Evolutionary conservation across 495 filamentous ascomycete genomes (phyloP).

Genomic region (Sabuloglossum arenarium): DNA sequence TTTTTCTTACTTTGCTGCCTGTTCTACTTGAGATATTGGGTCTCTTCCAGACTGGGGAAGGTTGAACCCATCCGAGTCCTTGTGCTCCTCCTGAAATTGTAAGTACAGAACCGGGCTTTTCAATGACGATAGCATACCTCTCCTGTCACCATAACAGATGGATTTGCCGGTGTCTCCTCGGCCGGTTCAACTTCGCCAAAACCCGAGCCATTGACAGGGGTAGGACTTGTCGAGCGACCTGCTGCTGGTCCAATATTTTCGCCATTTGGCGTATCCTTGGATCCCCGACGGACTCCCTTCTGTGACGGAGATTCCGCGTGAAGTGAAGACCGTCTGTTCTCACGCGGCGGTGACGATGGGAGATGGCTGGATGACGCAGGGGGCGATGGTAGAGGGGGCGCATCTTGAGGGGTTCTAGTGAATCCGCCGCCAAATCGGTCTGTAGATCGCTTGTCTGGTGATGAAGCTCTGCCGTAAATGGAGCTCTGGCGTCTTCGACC

Average conservation of each 20-base stretch:
- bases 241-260: neutral
- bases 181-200: neutral
- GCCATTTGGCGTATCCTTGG: neutral
- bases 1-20: conserved; percentile 36
- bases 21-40: conserved; percentile 66
- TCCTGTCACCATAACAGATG: neutral
- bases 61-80: conserved; percentile 45
- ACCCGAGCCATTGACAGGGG: neutral
- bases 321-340: neutral
- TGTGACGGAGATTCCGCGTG: conserved; percentile 9
- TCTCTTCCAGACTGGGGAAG: conserved; percentile 48
- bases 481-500: conserved; percentile 39
- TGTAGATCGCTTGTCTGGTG: conserved; percentile 25
- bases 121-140: neutral
- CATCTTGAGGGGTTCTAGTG: conserved; percentile 11
- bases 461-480: conserved; percentile 18
- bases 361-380: conserved; percentile 8
- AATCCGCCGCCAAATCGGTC: conserved; percentile 11
- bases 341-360: conserved; percentile 6
- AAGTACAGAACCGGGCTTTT: neutral
- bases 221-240: neutral
- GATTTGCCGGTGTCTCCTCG: neutral
- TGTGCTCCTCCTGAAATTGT: conserved; percentile 8
- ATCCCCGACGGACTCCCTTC: conserved; percentile 6
- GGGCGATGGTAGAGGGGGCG: conserved; percentile 14